Base-by-base conservation (phyloP, 306 rosid species). In the Macrotyloma uniflorum region DNA sequence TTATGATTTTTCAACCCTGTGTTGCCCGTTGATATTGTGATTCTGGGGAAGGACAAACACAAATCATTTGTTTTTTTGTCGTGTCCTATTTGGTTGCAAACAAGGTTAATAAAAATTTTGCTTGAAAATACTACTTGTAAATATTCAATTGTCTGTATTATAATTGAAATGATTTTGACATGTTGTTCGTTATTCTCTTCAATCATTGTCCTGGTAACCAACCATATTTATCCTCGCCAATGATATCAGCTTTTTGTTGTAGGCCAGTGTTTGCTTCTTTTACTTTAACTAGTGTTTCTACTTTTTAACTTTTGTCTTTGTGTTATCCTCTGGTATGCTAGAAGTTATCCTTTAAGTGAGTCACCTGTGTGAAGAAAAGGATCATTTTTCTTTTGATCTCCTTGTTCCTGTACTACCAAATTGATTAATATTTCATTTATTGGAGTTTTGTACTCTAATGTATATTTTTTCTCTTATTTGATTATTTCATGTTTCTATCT, bases 301-400 rank as follows among this genome's bases (percentile, higher is more conserved):
- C 83, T 58, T 74, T 72, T 23, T 65, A 26, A 26, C 62, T 28
- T 2, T 47, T 59, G 30, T 14, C 14, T 51, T 20, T 62, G 24
- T 20, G 81, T 50, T 84, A 72, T 80, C 80, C 86, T 72, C 83
- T 78, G 61, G 26, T 81, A 67, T 28, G 74, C 18, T 83, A 67
- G 58, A 78, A 77, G 70, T 75, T 80, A 80, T 74, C 79, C 64
- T 81, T 75, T 80, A 83, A 82, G 88, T 81, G 77, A 35, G 65
- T 28, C 75, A 66, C 86, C 76, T 78, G 69, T 62, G 71, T 74
- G 70, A 86, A 81, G 82, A 43, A 78, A 82, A 51, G 58, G 55
- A 77, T 45, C 55, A 23, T 57, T 75, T 74, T 85, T 30, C 65
- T 75, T 79, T 78, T 47, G 40, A 49, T 70, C 72, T 79, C 54